Conservation (phyloP, 768 basidiomycete genomes). For the Auricularia auricula-judae region DNA sequence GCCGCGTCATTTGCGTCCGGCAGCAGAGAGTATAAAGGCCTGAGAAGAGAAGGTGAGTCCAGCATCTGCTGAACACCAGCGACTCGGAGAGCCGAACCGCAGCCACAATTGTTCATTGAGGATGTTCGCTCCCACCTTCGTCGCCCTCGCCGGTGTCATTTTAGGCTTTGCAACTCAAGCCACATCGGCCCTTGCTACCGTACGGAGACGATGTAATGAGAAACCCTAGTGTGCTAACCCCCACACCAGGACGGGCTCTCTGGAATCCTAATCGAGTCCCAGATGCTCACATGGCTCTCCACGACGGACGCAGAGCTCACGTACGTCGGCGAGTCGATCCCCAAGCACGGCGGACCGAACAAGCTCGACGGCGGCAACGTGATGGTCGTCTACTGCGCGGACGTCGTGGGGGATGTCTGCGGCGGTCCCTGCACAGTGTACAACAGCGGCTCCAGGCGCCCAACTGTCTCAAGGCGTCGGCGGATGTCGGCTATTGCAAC, state of each 20-base stretch:
- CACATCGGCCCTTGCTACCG: background rate
- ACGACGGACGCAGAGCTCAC: conserved; percentile 15
- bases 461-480: conserved; percentile 21
- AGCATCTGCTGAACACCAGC: no score
- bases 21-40: no score
- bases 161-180: no score
- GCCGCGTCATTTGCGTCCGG: no score
- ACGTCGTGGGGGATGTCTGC: conserved; percentile 15
- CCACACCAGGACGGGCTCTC: no score
- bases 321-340: conserved; percentile 12
- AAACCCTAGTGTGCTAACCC: no score
- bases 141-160: no score
- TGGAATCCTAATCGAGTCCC: conserved; percentile 3
- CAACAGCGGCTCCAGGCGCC: conserved; percentile 21
- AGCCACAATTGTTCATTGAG: no score
- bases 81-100: no score
- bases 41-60: no score
- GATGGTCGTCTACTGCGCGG: conserved; percentile 21
- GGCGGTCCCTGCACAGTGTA: conserved; percentile 22
- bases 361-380: conserved; percentile 12
- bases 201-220: background rate
- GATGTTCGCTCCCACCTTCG: conserved; percentile 14
- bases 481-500: conserved; percentile 21
- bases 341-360: background rate
- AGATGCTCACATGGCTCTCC: conserved; percentile 10